Evolutionary conservation across 1,139 yeast species (phyloP), one percentile per base, ranked within the genome.

Genomic region (Blastobotrys serpentis): DNA sequence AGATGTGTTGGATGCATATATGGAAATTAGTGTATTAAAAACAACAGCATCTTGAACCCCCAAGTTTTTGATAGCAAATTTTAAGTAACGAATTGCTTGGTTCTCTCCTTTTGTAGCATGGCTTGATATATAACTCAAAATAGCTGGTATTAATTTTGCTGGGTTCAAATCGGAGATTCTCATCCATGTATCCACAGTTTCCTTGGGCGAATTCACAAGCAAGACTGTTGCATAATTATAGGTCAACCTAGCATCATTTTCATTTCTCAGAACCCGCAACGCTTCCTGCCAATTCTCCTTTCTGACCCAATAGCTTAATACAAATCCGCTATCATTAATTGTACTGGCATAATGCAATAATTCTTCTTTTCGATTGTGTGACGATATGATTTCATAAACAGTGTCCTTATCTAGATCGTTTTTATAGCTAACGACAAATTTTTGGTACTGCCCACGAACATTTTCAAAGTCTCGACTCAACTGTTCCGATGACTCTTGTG

Each of bases 151-250:
- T 25, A 94, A 71, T 53, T 75, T 79, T 8, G 78, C 75, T 39
- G 82, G 81, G 48, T 85, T 77, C 14, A 81, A 66, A 13, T 70
- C 69, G 1, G 68, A 56, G 30, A 79, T 63, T 50, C 83, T 75
- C 61, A 86, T 76, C 98, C 97, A 92, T 0, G 86, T 75, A 40
- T 84, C 86, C 1, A 86, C 79, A 0, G 96, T 87, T 11, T 74
- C 76, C 32, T 71, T 71, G 0, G 99, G 92, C 7, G 78, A 68
- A 58, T 87, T 86, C 3, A 82, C 72, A 49, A 92, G 66, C 36
- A 92, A 65, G 0, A 82, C 81, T 0, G 85, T 81, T 0, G 97
- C 75, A 52, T 81, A 81, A 50, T 77, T 75, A 66, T 88, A 88
- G 2, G 85, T 75, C 7, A 79, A 64, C 1, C 73, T 73, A 1